Evolutionary conservation across 1,139 yeast genomes (phyloP), one percentile per base, ranked within the genome.

Genomic region (Lodderomyces oxycetoniae): DNA sequence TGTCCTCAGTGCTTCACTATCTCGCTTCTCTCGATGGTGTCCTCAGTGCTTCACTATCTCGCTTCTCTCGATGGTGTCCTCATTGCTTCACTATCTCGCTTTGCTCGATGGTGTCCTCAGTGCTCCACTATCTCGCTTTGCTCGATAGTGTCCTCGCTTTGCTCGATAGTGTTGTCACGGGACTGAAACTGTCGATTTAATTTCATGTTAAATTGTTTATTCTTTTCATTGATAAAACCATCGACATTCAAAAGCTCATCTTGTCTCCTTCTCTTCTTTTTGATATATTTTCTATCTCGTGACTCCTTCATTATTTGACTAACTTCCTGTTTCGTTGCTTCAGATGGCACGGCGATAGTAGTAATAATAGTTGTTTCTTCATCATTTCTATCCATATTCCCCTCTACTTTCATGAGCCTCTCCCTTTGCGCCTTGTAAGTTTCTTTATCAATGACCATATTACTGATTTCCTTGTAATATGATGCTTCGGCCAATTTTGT

Each of bases 151-250:
- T n/a, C n/a, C n/a, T n/a, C n/a, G n/a, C n/a, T n/a, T n/a, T n/a
- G n/a, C n/a, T n/a, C n/a, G n/a, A n/a, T n/a, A n/a, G n/a, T n/a
- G n/a, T n/a, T n/a, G n/a, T n/a, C n/a, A n/a, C n/a, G n/a, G n/a
- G n/a, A n/a, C n/a, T n/a, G n/a, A n/a, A n/a, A 33, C 43, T 75
- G 78, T 31, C 89, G 59, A 37, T 77, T 67, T 44, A 87, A 61
- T 49, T 84, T 84, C 54, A 72, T 74, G 57, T 86, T 87, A 58
- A 86, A 87, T 49, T 81, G 83, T 49, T 72, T 74, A 64, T 87
- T 87, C 56, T 80, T 82, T 40, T 82, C 89, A 52, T 83, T 86
- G 51, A 87, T 75, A 49, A 54, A 63, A 22, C 57, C 49, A 4
- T 65, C 71, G 5, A 64, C 70, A 8, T 56, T 67, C 3, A 59